Percentiles rank a stretch among this genome's conserved stretches.
Evolutionary conservation across 2,329 filamentous ascomycete genomes (phyloP).

Genomic region (Colletotrichum sp.): DNA sequence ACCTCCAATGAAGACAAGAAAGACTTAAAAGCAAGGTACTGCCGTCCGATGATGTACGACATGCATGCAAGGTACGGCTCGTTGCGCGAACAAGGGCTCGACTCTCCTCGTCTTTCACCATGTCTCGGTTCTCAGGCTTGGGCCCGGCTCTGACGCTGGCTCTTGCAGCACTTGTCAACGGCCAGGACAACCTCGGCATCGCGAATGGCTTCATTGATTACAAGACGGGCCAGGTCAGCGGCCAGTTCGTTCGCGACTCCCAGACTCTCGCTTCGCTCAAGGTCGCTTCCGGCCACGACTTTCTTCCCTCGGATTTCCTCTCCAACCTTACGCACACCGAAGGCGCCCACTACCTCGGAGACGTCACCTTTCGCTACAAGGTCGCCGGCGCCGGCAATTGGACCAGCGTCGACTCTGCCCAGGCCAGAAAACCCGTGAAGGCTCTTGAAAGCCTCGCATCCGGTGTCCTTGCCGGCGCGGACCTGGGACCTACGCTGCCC

Average conservation of each 20-base stretch:
- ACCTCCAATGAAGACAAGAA: not conserved
- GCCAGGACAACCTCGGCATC: not conserved
- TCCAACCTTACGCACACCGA: slow-evolving; percentile 48
- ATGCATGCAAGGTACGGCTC: not conserved
- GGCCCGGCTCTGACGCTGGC: not conserved
- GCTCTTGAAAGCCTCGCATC: slow-evolving; percentile 25
- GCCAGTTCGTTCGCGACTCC: slow-evolving; percentile 26
- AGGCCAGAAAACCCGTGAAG: slow-evolving; percentile 39
- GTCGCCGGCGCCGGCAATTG: slow-evolving; percentile 40
- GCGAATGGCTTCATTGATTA: slow-evolving; percentile 7
- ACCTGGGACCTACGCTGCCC: slow-evolving; percentile 46
- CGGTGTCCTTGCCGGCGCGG: slow-evolving; percentile 38
- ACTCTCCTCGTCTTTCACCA: not conserved
- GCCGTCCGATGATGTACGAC: not conserved
- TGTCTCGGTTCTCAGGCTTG: not conserved
- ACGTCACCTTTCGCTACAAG: slow-evolving; percentile 62
- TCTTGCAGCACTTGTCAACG: not conserved
- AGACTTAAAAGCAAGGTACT: not conserved
- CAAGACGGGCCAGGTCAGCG: not conserved
- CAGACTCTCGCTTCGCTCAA: slow-evolving; percentile 54
- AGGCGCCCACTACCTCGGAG: slow-evolving; percentile 63
- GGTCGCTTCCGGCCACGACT: slow-evolving; percentile 51
- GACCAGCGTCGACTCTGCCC: slow-evolving; percentile 52
- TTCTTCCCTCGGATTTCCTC: slow-evolving; percentile 58
- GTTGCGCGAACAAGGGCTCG: not conserved